Conservation (phyloP, 2,329 filamentous ascomycete species). For the Aspergillus transmontanensis region DNA sequence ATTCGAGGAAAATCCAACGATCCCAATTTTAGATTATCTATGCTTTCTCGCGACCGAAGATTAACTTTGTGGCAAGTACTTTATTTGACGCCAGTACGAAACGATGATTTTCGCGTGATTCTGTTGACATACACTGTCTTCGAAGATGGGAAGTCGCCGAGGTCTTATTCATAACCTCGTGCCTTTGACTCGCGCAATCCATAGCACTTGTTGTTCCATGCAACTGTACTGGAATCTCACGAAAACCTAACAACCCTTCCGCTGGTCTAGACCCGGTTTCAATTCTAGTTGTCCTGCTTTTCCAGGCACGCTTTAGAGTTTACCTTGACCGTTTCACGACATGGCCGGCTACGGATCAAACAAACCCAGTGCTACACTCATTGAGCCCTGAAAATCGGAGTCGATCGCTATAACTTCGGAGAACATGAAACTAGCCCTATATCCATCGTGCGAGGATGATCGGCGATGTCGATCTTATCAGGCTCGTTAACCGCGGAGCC, state of each 20-base stretch:
- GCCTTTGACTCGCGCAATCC: not conserved
- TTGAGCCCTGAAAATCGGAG: not conserved
- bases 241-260: not conserved
- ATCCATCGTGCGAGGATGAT: not conserved
- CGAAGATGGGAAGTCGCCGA: not conserved
- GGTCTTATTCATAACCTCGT: not conserved
- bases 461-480: not conserved
- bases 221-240: not conserved
- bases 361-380: not conserved
- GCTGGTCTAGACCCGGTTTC: not conserved
- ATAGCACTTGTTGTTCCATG: not conserved
- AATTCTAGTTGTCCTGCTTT: not conserved
- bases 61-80: not conserved
- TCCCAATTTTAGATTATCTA: not conserved
- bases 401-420: not conserved
- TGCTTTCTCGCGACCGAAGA: not conserved
- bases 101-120: not conserved
- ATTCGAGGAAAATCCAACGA: not conserved
- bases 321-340: not conserved
- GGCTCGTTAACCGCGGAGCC: no score
- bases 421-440: not conserved
- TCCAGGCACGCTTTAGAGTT: not conserved
- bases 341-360: not conserved
- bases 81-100: not conserved
- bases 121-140: not conserved